Conservation (phyloP, 495 filamentous ascomycete species). For the Podospora bellae-mahoneyi region DNA sequence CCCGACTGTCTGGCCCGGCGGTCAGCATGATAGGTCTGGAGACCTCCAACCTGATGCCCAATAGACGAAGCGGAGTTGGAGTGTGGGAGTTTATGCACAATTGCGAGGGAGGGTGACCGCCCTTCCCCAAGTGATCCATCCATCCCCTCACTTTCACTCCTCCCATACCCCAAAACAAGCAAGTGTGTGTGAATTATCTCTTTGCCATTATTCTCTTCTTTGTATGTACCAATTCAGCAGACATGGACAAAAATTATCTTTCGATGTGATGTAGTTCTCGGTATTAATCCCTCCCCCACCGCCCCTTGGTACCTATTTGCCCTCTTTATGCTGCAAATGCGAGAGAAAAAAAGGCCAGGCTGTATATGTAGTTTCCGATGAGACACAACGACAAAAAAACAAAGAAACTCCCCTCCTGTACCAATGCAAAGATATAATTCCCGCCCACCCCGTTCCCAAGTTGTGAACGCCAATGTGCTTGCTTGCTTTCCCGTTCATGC, state of each 20-base stretch:
- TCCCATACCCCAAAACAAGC: background rate
- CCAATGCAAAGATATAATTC: background rate
- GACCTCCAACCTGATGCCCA: background rate
- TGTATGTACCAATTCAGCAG: background rate
- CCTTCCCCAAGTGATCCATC: background rate
- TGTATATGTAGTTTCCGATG: background rate
- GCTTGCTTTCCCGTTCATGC: background rate
- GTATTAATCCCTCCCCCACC: background rate
- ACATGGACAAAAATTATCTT: background rate
- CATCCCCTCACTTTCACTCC: background rate
- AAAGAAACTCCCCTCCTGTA: background rate
- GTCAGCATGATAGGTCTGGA: background rate
- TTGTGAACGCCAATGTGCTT: slow-evolving; percentile 1
- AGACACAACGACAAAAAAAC: background rate
- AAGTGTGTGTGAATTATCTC: background rate
- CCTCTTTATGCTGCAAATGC: background rate
- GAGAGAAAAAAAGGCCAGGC: background rate
- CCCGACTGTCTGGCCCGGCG: too few relatives aligned
- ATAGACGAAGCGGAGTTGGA: background rate
- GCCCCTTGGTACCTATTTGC: background rate
- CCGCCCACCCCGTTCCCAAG: background rate
- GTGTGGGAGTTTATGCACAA: background rate
- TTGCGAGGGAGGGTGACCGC: background rate
- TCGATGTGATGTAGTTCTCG: background rate
- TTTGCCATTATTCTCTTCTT: background rate